Evolutionary conservation across 352 stramenopile genomes (phyloP), one percentile per base, ranked within the genome.

Genomic region (Paralagenidium karlingii): DNA sequence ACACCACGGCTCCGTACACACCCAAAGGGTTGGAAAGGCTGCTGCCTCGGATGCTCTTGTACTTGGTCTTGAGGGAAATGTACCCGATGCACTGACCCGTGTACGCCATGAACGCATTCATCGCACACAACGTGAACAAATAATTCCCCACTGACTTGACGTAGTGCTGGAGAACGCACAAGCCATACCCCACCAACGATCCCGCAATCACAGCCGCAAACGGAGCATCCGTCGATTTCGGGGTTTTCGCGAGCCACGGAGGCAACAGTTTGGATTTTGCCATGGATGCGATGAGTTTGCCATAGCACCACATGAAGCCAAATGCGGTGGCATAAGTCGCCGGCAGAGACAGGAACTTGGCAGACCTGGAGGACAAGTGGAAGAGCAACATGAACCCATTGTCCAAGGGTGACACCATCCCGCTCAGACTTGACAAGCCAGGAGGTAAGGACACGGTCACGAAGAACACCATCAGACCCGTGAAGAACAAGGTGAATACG

Each of bases 291-390:
- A 79, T 65, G 4, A 79, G 47, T 31, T 71, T 73, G 1, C 61
- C 61, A 39, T 74, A 76, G 24, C 55, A 68, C 49, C 63, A 74
- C 41, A 78, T 69, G 31, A 76, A 76, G 0, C 60, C 63, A 34
- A 63, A 73, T 5, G 58, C 60, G 3, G 58, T 78, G 2, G 59
- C 59, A 43, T 68, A 79, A 1, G 62, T 79, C 2, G 62, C 65
- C 3, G 62, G 62, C 1, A 75, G 25, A 13, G 62, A 76, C 1
- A 75, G 18, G 20, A 73, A 21, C 4, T 49, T 73, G 1, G 62
- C 59, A 3, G 31, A 7, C 2, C 42, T 21, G 0, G 38, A 32
- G 5, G 32, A 32, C 3, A 65, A 45, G 0, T 45, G 20, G 9
- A 75, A 62, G 7, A 74, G 22, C 12, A 38, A 22, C 1, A 24